Evolutionary conservation across 169 alveolate species (phyloP), one percentile per base, ranked within the genome.

Genomic region (Theileria sp.): DNA sequence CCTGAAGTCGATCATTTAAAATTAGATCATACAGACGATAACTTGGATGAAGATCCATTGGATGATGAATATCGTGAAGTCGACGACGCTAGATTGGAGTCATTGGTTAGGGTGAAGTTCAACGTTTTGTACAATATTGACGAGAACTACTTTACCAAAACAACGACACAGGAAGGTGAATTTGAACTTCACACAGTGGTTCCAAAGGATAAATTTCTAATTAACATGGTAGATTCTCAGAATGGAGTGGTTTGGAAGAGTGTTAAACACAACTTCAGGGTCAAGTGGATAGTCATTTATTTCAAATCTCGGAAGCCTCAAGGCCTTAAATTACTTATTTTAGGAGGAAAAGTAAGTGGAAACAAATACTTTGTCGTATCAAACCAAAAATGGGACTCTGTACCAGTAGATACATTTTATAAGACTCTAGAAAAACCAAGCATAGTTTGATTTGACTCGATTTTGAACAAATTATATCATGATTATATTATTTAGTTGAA

Each of bases 211-310:
- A 9, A 58, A 19, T 58, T 21, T 25, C 1, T 58, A 19, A 25
- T 58, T 19, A 58, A 58, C 67, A 3, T 58, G 67, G 67, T 58
- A 19, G 67, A 58, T n/a, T 58, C 67, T 19, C 26, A 58, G n/a
- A 19, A 15, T 25, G 67, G 67, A 25, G 67, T 58, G 36, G 67
- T 58, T 25, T 58, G 67, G 67, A 58, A 58, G 67, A 25, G 36
- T 10, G 32, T 21, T 19, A 8, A 58, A 25, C 67, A 58, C 67
- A 58, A 25, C 67, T 6, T 21, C 8, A 19, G 10, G 67, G 67
- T 25, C 67, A 15, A 19, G 67, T 58, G 26, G 26, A 1, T 58
- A 25, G 67, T 58, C 36, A n/a, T 58, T 19, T 58, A 58, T 25
- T 58, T 58, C 32, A 58, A 58, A 25, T 58, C 67, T 25, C 36